Conservation (phyloP, 2,329 filamentous ascomycete species). For the Colletotrichum gigasporum region DNA sequence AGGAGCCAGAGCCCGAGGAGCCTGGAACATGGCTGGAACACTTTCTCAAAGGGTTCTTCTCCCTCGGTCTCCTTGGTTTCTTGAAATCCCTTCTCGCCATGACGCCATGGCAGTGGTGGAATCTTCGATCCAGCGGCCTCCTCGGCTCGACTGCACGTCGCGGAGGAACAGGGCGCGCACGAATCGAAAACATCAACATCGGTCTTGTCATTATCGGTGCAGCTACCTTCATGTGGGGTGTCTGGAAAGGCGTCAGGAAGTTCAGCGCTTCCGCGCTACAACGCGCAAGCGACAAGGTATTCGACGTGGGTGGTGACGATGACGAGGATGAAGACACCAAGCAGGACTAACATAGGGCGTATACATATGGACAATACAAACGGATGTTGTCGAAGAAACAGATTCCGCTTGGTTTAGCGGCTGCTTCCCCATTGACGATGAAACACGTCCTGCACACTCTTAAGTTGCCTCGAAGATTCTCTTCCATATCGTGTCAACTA, state of each 20-base stretch:
- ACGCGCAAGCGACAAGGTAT: constrained; percentile 79
- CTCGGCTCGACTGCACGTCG: constrained; percentile 61
- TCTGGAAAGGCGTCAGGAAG: constrained; percentile 83
- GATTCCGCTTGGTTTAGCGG: constrained; percentile 18
- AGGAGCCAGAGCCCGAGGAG: constrained; percentile 48
- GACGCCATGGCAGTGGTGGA: constrained; percentile 81
- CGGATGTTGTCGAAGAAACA: constrained; percentile 25
- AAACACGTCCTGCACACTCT: constrained; percentile 83
- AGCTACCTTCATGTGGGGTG: constrained; percentile 81
- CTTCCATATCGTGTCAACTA: constrained; percentile 90
- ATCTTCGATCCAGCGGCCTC: constrained; percentile 70
- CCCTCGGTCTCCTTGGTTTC: constrained; percentile 86
- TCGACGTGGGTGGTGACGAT: constrained; percentile 77
- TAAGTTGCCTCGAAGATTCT: constrained; percentile 89
- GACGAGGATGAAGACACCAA: constrained; percentile 62
- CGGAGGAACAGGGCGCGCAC: constrained; percentile 75
- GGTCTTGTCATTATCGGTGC: constrained; percentile 83
- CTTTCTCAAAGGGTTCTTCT: constrained; percentile 90
- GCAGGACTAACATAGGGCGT: constrained; percentile 29
- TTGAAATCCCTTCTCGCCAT: constrained; percentile 81
- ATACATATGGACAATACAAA: constrained; percentile 17
- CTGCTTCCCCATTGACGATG: constrained; percentile 12
- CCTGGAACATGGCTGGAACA: constrained; percentile 79
- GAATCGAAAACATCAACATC: constrained; percentile 82
- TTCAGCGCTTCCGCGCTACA: constrained; percentile 79